Percentiles rank a stretch among this genome's conserved stretches.
These are phyloP conservation scores for Geotrichum candidum DNA, from an alignment of 1,139 yeast species.

Conservation along the genomic window DNA sequence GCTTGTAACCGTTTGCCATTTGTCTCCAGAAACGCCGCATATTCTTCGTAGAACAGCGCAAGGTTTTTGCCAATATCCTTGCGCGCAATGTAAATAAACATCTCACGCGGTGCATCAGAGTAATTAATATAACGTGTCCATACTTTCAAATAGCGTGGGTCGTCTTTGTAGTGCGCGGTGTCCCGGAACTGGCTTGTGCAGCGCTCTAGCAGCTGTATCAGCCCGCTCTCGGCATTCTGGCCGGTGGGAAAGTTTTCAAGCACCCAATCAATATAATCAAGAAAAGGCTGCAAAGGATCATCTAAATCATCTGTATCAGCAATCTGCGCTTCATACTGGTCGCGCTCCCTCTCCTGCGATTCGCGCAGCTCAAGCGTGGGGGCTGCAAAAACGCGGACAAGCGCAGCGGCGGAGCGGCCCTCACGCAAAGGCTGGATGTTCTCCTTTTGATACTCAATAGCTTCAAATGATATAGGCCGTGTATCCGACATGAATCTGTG, in stretches of 20 bases:
- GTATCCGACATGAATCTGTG: neutral
- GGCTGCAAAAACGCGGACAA: conserved; percentile 44
- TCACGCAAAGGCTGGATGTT: conserved; percentile 63
- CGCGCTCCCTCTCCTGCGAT: conserved; percentile 21
- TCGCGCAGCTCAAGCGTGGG: conserved; percentile 27
- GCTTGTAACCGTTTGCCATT: conserved; percentile 54
- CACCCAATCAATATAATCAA: conserved; percentile 71
- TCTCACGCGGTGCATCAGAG: conserved; percentile 65
- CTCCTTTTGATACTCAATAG: conserved; percentile 70
- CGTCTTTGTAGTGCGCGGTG: conserved; percentile 63
- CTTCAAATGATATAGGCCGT: conserved; percentile 41
- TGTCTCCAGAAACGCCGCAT: conserved; percentile 60
- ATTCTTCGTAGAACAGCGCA: conserved; percentile 74
- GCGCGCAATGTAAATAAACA: conserved; percentile 66
- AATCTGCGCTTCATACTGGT: conserved; percentile 41
- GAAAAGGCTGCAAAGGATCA: conserved; percentile 72
- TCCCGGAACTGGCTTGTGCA: conserved; percentile 70
- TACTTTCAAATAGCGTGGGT: conserved; percentile 66
- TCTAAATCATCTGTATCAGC: conserved; percentile 54
- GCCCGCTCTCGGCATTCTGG: conserved; percentile 57
- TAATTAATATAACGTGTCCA: conserved; percentile 75
- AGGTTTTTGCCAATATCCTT: conserved; percentile 65
- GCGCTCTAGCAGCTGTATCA: conserved; percentile 59
- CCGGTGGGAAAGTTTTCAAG: conserved; percentile 65
- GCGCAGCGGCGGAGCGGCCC: conserved; percentile 64